Percentiles rank a stretch among this genome's conserved stretches.
Evolutionary conservation across 768 basidiomycete genomes (phyloP).

Genomic region (Rhodocollybia butyracea): DNA sequence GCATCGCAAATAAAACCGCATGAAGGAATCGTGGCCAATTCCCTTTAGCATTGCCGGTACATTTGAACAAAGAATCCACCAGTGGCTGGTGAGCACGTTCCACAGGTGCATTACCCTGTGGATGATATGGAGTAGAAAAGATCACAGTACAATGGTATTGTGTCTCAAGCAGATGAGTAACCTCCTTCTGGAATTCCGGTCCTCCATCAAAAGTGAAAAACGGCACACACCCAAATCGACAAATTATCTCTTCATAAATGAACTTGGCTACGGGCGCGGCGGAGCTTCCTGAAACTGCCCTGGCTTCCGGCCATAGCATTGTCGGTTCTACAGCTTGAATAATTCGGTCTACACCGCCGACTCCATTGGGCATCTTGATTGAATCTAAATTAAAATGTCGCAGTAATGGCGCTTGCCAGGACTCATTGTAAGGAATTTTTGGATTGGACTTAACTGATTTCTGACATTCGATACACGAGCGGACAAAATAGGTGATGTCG

Average conservation of each 20-base stretch:
- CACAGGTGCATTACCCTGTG: slow-evolving; percentile 25
- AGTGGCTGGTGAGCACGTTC: slow-evolving; percentile 27
- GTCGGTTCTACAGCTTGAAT: slow-evolving; percentile 21
- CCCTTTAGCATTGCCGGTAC: slow-evolving; percentile 13
- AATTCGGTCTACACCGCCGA: slow-evolving; percentile 19
- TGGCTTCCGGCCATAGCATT: slow-evolving; percentile 21
- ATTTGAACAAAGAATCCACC: slow-evolving; percentile 16
- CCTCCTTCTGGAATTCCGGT: slow-evolving; percentile 24
- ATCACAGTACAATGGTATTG: slow-evolving; percentile 23
- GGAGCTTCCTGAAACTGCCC: slow-evolving; percentile 8
- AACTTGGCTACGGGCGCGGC: slow-evolving; percentile 21
- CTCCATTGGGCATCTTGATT: slow-evolving; percentile 24
- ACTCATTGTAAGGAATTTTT: no score
- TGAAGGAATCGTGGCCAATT: slow-evolving; percentile 25
- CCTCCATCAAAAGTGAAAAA: slow-evolving; percentile 25
- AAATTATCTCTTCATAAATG: slow-evolving; percentile 26
- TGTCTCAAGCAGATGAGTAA: slow-evolving; percentile 13
- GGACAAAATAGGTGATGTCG: no score
- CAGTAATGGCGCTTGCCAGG: no score
- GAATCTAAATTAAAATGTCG: slow-evolving; percentile 27
- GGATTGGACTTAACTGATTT: no score
- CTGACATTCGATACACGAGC: no score
- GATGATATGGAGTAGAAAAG: slow-evolving; percentile 24
- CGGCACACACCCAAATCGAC: slow-evolving; percentile 18
- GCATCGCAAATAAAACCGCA: slow-evolving; percentile 20